Evolutionary conservation across 345 rosid genomes (phyloP), one percentile per base, ranked within the genome.

Genomic region (Ceriops decandra): DNA sequence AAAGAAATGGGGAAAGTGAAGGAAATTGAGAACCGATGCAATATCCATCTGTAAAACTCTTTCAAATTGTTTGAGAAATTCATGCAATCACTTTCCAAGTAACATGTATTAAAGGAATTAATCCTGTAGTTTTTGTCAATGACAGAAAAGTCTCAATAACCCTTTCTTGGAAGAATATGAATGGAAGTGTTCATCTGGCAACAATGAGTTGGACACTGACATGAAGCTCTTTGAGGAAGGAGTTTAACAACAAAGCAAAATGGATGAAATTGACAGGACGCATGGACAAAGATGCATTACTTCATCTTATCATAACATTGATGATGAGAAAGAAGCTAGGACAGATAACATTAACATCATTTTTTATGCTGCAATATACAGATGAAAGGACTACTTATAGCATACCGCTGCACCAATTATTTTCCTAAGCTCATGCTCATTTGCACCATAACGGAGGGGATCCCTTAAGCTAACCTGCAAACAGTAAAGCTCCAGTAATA

Each of bases 381-480:
- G 38, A 6, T 27, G 8, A 11, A 21, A 63, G 24, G 20, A 47
- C 20, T 28, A 30, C 30, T 58, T 58, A 67, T 60, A 47, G 52
- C 89, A 57, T 90, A 95, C 99, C 76, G 97, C 98, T 74, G 91
- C 86, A 47, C 91, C 88, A 74, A 95, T 91, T 68, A 95, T 91
- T 74, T 84, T 90, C 76, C 88, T 82, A 28, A 95, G 89, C 30
- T 76, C 84, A 15, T 83, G 76, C 32, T 90, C 96, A 54, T 83
- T 82, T 69, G 85, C 95, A 71, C 95, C 91, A 46, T 74, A 61
- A 56, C 95, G 95, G 64, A 91, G 86, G 27, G 99, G 96, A 79
- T 91, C 97, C 77, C 99, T 90, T 71, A 91, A 79, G 83, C 96
- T 88, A 71, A 95, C 97, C 97, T 91, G 85, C 60, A 68, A 79